phyloP scores from a whole-genome alignment of 2,329 filamentous ascomycete species.

The Alternaria arbusti region DNA sequence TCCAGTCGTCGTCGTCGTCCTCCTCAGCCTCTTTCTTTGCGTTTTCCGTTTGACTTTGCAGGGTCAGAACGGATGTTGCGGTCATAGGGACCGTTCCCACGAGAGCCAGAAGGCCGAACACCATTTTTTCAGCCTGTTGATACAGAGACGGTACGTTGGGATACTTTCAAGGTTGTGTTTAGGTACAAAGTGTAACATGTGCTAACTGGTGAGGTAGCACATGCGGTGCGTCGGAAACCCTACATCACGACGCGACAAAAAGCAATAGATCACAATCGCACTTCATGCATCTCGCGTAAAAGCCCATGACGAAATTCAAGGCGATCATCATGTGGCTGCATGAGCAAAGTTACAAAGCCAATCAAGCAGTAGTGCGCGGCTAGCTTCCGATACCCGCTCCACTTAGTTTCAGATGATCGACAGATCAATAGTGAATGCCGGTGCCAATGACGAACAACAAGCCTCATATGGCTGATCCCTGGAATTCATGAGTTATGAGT shows the following conservation, averaged over 20 bases:
- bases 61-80: conserved; percentile 23
- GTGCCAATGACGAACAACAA: conserved; percentile 20
- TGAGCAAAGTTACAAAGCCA: neutral
- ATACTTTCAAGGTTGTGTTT: neutral
- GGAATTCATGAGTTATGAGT: neutral
- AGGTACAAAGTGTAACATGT: neutral
- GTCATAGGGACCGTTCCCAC: conserved; percentile 27
- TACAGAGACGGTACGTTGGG: neutral
- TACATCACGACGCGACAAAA: neutral
- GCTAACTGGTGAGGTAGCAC: neutral
- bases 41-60: conserved; percentile 28
- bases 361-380: neutral
- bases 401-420: conserved; percentile 22
- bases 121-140: conserved; percentile 6
- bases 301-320: conserved; percentile 9
- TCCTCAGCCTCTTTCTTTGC: conserved; percentile 16
- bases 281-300: neutral
- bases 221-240: neutral
- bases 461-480: conserved; percentile 11
- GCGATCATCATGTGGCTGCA: conserved; percentile 16
- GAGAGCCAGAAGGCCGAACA: conserved; percentile 20
- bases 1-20: conserved; percentile 23
- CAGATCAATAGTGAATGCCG: conserved; percentile 14
- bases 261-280: neutral
- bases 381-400: conserved; percentile 4